Evolutionary conservation across 73 alveolate species (phyloP), one percentile per base, ranked within the genome.

Genomic region (Blepharisma japonicum): DNA sequence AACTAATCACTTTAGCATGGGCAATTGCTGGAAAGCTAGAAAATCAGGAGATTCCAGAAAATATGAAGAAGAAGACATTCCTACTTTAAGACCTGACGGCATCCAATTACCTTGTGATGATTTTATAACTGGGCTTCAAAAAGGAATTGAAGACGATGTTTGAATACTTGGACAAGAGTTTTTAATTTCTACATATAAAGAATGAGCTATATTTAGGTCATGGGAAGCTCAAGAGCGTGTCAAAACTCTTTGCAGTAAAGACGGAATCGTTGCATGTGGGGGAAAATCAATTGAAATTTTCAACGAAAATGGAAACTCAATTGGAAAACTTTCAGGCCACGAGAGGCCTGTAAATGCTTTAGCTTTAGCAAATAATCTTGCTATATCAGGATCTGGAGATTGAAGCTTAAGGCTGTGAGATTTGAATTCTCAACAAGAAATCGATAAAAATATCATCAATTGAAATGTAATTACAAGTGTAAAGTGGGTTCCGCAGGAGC

Each of bases 351-450:
- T 61, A 25, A 61, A 61, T 5, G 38, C 74, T 18, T 8, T 61
- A 25, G 14, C 47, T 25, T 9, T n/a, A 8, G 0, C 14, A 11
- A 61, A 61, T 25, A n/a, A 61, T 25, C 5, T 61, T 0, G 47
- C 23, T 0, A 8, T 61, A 18, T 20, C 74, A 20, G 95, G 95
- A 6, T 56, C 87, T 25, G 68, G 91, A 48, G 95, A 88, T 55
- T 80, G 83, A 20, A 77, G 82, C 0, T 78, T 90, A 6, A 68
- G 81, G 50, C 83, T 88, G 2, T 88, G 95, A 91, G 95, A 88
- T 66, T 51, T 88, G 25, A 86, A 77, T 48, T 55, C 85, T 14
- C 68, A 77, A 47, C 71, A 79, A 55, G 47, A 66, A 38, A 51
- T 88, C 27, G 87, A 83, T 20, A 71, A 91, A 76, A 88, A 88